Conservation (phyloP, 1,284 basidiomycete genomes). For the Ceratobasidium sp. region DNA sequence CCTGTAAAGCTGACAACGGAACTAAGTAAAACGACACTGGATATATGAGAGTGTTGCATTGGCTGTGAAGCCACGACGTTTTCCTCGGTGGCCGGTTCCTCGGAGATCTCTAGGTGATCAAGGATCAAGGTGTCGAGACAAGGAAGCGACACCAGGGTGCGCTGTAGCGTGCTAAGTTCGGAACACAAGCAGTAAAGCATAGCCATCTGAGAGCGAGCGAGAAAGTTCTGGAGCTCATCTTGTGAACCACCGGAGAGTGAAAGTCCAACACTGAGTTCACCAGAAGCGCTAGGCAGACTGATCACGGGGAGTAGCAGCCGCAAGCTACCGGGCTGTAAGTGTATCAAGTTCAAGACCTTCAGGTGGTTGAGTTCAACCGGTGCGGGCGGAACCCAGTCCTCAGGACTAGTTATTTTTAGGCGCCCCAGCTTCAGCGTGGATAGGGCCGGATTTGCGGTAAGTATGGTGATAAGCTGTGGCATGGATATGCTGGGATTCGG, state of each 20-base stretch:
- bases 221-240: background rate
- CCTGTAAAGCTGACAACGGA: too few species aligned
- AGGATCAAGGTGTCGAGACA: too few species aligned
- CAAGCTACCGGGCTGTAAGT: background rate
- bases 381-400: background rate
- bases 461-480: background rate
- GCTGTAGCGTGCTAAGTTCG: too few species aligned
- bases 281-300: background rate
- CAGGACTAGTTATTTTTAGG: background rate
- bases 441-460: background rate
- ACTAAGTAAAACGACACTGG: too few species aligned
- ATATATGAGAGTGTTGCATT: too few species aligned
- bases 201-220: background rate
- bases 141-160: too few species aligned
- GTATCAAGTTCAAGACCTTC: background rate
- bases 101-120: too few species aligned
- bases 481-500: background rate
- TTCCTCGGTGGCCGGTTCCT: too few species aligned
- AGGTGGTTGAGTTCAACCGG: background rate
- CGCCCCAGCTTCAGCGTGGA: background rate
- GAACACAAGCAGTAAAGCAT: background rate
- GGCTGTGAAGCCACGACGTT: too few species aligned
- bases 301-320: background rate
- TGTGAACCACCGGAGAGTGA: too few species aligned
- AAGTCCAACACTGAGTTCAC: background rate